phyloP scores from a whole-genome alignment of 305 asterid species.

The Nicotiana rustica region DNA sequence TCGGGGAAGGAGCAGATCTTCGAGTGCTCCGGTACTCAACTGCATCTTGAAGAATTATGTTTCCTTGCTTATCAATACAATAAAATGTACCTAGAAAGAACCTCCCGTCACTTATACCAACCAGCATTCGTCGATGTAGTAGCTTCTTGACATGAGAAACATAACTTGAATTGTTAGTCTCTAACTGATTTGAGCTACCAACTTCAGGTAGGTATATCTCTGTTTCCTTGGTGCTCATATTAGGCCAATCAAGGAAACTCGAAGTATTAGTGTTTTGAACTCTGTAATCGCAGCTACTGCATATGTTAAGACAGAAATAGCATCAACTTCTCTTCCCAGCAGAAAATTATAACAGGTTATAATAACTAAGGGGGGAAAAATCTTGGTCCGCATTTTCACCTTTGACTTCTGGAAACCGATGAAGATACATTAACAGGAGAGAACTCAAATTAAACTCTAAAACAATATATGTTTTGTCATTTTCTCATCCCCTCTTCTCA shows the following conservation, averaged over 20 bases:
- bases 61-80: conserved; percentile 92
- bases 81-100: conserved; percentile 82
- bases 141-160: conserved; percentile 63
- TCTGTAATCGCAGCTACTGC: background rate
- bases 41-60: conserved; percentile 91
- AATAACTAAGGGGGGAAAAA: background rate
- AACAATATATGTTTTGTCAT: background rate
- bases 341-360: background rate
- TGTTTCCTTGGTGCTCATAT: too few relatives aligned
- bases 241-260: background rate
- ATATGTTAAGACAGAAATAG: background rate
- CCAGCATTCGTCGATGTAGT: conserved; percentile 59
- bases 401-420: background rate
- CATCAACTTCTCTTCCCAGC: background rate
- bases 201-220: background rate
- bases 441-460: background rate
- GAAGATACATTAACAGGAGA: background rate
- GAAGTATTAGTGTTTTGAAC: background rate
- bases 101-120: conserved; percentile 85
- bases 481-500: background rate
- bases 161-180: conserved; percentile 41
- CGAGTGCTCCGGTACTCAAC: conserved; percentile 89
- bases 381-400: background rate
- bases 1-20: conserved; percentile 72
- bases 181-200: conserved; percentile 44